Percentiles rank a stretch among this genome's conserved stretches.
phyloP scores from a whole-genome alignment of 2,329 filamentous ascomycete genomes.

The Clonostachys chloroleuca region DNA sequence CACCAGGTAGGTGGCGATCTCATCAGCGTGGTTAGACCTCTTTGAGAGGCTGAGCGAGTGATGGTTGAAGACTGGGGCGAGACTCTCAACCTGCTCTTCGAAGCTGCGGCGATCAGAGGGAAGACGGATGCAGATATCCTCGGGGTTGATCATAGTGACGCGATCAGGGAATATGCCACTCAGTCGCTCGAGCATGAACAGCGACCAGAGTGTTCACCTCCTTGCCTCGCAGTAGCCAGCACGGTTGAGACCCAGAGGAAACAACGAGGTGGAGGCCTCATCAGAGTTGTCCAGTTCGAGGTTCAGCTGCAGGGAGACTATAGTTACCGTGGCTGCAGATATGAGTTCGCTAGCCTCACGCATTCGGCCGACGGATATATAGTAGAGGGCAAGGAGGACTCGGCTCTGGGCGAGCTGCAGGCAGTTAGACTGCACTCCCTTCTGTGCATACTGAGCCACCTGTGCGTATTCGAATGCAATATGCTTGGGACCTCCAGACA shows the following conservation, averaged over 20 bases:
- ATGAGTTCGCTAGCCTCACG: conserved; percentile 60
- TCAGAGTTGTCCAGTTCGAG: conserved; percentile 49
- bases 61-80: conserved; percentile 57
- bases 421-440: conserved; percentile 15
- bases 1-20: conserved; percentile 56
- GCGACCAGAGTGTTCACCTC: conserved; percentile 68
- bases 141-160: conserved; percentile 51
- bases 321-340: conserved; percentile 55
- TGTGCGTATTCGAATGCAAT: conserved; percentile 35
- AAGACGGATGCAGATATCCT: conserved; percentile 63
- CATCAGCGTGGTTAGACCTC: conserved; percentile 22
- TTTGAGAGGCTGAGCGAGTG: conserved; percentile 17
- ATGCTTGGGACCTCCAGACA: conserved; percentile 27
- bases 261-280: conserved; percentile 29
- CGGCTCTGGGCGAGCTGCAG: conserved; percentile 64
- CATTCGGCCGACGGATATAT: conserved; percentile 55
- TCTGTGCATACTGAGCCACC: conserved; percentile 53
- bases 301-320: conserved; percentile 58
- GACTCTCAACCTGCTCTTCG: conserved; percentile 52
- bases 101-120: conserved; percentile 59
- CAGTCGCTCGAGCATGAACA: conserved; percentile 65
- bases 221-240: conserved; percentile 60
- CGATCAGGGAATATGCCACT: conserved; percentile 52
- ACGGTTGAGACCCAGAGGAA: conserved; percentile 54
- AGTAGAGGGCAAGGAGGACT: conserved; percentile 63